Percentiles rank a stretch among this genome's conserved stretches.
These are phyloP conservation scores for Gnetum montanum DNA, from an alignment of 75 land plant genomes.

Conservation along the genomic window DNA sequence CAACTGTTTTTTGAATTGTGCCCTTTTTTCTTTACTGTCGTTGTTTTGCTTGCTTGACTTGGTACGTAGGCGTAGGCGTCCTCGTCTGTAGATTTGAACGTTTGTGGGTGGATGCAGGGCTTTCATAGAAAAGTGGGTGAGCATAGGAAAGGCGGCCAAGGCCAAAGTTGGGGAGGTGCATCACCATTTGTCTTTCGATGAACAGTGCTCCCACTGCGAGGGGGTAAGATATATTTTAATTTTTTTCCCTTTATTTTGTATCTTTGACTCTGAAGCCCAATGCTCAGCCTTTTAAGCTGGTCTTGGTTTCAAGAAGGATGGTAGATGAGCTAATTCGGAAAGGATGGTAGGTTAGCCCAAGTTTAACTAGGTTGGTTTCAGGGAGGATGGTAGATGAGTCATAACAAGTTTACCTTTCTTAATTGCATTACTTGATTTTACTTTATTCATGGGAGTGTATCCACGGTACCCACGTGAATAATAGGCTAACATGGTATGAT, in stretches of 20 bases:
- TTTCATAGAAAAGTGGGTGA: conserved; percentile 84
- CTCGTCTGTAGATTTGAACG: not conserved
- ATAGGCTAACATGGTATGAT: no score
- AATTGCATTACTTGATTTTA: no score
- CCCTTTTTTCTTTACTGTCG: not conserved
- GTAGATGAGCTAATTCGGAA: no score
- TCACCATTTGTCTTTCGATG: conserved; percentile 16
- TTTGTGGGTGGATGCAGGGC: conserved; percentile 24
- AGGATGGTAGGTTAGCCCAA: no score
- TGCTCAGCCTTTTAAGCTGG: no score
- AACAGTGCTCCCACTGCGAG: conserved; percentile 58
- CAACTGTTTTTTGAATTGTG: not conserved
- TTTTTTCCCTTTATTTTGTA: not conserved
- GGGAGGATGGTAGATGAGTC: no score
- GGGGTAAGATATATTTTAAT: conserved; percentile 35
- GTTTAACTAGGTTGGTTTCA: no score
- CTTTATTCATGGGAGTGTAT: no score
- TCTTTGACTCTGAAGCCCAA: not conserved
- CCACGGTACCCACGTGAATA: no score
- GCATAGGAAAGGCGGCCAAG: conserved; percentile 44
- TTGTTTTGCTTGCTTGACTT: not conserved
- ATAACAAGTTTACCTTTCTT: no score
- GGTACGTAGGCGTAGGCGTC: not conserved
- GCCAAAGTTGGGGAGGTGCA: conserved; percentile 18
- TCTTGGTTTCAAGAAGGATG: no score